Evolutionary conservation across 2,329 filamentous ascomycete genomes (phyloP).

Genomic region (Cladosporium sp.): DNA sequence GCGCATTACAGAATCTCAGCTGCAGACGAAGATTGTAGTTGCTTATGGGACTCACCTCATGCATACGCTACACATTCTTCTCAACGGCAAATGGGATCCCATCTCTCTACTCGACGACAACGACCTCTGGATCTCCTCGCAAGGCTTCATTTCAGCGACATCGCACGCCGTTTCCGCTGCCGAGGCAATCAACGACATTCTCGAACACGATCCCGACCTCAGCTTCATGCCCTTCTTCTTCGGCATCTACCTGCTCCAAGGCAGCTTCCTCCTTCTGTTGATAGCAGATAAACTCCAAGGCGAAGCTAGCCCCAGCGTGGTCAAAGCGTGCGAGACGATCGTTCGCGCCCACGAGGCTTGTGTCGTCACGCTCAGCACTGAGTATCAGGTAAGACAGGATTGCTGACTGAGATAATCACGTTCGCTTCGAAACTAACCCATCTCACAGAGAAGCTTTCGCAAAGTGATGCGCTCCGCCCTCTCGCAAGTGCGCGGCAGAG

Average conservation of each 20-base stretch:
- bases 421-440: no score
- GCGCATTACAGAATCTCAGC: conserved; percentile 71
- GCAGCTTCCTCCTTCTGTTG: conserved; percentile 79
- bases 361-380: conserved; percentile 88
- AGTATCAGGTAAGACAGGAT: conserved; percentile 74
- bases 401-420: no score
- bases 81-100: conserved; percentile 92
- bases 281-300: conserved; percentile 87
- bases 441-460: conserved; percentile 75
- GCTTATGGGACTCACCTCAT: conserved; percentile 91
- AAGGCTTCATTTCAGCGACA: conserved; percentile 81
- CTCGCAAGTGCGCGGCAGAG: conserved; percentile 77
- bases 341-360: conserved; percentile 90
- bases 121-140: conserved; percentile 88
- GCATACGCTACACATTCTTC: conserved; percentile 85
- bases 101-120: conserved; percentile 88
- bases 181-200: conserved; percentile 79
- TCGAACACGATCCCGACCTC: conserved; percentile 84
- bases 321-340: conserved; percentile 87
- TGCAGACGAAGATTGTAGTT: conserved; percentile 81
- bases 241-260: conserved; percentile 86
- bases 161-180: conserved; percentile 85
- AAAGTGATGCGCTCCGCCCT: conserved; percentile 93
- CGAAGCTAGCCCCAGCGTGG: conserved; percentile 77
- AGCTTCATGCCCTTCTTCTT: conserved; percentile 99